Evolutionary conservation across 495 filamentous ascomycete genomes (phyloP).

Genomic region (Hypoxylon rickii): DNA sequence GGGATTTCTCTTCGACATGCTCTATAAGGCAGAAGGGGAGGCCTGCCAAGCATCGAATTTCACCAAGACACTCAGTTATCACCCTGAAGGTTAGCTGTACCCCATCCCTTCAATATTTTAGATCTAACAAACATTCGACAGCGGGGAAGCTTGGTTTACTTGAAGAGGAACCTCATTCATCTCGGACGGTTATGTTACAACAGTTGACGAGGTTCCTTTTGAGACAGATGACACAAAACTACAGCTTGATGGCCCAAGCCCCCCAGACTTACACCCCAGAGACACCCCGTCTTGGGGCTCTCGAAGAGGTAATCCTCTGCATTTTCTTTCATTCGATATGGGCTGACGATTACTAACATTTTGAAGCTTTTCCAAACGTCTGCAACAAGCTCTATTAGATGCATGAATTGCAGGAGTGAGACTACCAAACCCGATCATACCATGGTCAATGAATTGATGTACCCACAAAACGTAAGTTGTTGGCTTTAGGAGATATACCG

Average conservation of each 20-base stretch:
- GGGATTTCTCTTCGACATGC: slow-evolving; percentile 96
- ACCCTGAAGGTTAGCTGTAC: slow-evolving; percentile 61
- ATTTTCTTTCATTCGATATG: background rate
- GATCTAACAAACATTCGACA: slow-evolving; percentile 32
- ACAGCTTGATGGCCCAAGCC: slow-evolving; percentile 62
- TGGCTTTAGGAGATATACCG: slow-evolving; percentile 10
- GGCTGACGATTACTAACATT: background rate
- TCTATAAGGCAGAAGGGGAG: slow-evolving; percentile 89
- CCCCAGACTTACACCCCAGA: slow-evolving; percentile 36
- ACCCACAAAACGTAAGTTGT: slow-evolving; percentile 63
- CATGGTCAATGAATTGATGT: slow-evolving; percentile 81
- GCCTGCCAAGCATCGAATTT: slow-evolving; percentile 98
- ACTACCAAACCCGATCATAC: slow-evolving; percentile 68
- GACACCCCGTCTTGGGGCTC: slow-evolving; percentile 14
- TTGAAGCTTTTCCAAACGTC: slow-evolving; percentile 45
- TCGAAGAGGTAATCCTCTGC: slow-evolving; percentile 34
- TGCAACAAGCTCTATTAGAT: slow-evolving; percentile 66
- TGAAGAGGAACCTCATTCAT: slow-evolving; percentile 77
- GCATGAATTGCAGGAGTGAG: slow-evolving; percentile 81
- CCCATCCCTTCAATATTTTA: background rate
- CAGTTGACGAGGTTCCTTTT: slow-evolving; percentile 77
- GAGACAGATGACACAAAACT: slow-evolving; percentile 72
- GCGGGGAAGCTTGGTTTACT: slow-evolving; percentile 73
- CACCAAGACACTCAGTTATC: slow-evolving; percentile 81
- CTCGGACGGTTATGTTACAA: slow-evolving; percentile 76